Conservation (phyloP, 371 early-diverging fungal species). For the Chytridium lagenaria region DNA sequence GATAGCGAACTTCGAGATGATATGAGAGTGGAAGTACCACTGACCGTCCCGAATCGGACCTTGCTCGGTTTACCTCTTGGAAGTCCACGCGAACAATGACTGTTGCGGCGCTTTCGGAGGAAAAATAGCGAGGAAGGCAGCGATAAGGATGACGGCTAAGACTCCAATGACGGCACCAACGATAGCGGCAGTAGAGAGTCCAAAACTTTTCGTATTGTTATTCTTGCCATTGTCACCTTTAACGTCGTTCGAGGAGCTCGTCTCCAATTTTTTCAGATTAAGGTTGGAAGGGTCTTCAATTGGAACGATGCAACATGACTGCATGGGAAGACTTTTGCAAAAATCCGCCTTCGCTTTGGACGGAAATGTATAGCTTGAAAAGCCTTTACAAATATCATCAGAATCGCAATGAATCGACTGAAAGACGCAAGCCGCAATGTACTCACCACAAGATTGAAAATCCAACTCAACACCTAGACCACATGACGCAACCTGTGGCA, state of each 20-base stretch:
- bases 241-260: not conserved
- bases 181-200: not conserved
- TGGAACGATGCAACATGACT: not conserved
- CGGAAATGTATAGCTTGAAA: not conserved
- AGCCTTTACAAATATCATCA: not conserved
- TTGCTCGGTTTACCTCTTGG: not conserved
- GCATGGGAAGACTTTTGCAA: not conserved
- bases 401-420: not conserved
- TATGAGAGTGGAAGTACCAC: not conserved
- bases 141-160: too few species aligned
- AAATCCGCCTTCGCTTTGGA: not conserved
- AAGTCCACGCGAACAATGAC: not conserved
- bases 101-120: not conserved
- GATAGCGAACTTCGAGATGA: not conserved
- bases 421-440: not conserved
- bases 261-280: not conserved
- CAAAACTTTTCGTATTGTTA: not conserved
- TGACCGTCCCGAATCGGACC: not conserved
- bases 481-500: not conserved
- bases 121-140: too few species aligned
- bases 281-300: not conserved
- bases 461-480: not conserved
- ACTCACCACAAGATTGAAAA: not conserved
- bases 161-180: not conserved
- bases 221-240: not conserved